Base-by-base conservation (phyloP, 1,284 basidiomycete species). In the Trametes pubescens region DNA sequence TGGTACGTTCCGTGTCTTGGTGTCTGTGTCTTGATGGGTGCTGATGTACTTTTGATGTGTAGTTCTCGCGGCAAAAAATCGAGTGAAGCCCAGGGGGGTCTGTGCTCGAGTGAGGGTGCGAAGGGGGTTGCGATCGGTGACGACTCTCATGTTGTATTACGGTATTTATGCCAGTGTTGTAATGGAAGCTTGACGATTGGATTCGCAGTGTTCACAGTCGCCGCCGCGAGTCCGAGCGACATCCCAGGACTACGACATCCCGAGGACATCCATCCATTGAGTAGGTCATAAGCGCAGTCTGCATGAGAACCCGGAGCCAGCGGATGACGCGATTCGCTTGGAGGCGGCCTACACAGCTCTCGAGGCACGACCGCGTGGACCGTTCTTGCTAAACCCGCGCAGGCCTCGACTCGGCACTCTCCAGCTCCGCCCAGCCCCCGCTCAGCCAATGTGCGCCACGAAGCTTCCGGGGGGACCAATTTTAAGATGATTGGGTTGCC, bases 1-100 rank as follows among this genome's bases (percentile, higher is more conserved):
- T 82, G 71, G 86, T 87, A 62, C 58, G 85, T 79, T 26, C 55
- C 26, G n/a, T 14, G n/a, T 11, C 24, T 10, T 16, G 34, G 9
- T 22, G 9, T 48, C 40, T 34, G 13, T 9, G 24, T n/a, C 9
- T 14, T 26, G n/a, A 21, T 47, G 34, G 37, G 10, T 16, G 37
- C 14, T 11, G 37, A 38, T 38, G 13, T 48, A 4, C 8, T 57
- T 16, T 8, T 10, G 7, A 16, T 26, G 29, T 29, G 47, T 48
- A 69, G 68, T 69, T 69, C 54, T 69, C 68, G 54, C 47, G 53
- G 21, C 49, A 55, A 47, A 67, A 65, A 53, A 63, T 69, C 37
- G 60, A 65, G 49, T 67, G 47, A 56, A 11, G 22, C 13, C 24
- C 18, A 8, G 35, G 16, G 11, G 22, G 44, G 34, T 29, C 29